A percentile compares a stretch with the other conserved stretches of the same genome.
These are phyloP conservation scores for Mucor indicus DNA, from an alignment of 371 early-diverging fungal species.

Conservation along the genomic window DNA sequence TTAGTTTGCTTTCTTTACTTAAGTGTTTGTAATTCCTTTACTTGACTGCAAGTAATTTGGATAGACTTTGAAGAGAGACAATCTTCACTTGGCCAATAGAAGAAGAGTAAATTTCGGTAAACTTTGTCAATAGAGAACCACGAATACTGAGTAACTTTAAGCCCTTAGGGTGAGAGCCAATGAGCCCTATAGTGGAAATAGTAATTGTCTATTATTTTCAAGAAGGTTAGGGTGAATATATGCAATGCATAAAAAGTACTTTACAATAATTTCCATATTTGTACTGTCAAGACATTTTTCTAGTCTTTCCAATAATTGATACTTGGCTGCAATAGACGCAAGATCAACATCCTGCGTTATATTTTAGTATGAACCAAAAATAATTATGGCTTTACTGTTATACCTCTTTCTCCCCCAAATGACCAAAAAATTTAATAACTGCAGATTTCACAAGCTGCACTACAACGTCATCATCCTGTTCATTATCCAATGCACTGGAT, in stretches of 20 bases:
- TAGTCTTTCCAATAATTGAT: slow-evolving; percentile 25
- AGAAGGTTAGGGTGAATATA: background rate
- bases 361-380: no score
- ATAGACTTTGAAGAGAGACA: slow-evolving; percentile 35
- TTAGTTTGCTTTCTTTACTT: background rate
- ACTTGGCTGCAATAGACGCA: slow-evolving; percentile 23
- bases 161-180: slow-evolving; percentile 34
- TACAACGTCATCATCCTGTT: slow-evolving; percentile 30
- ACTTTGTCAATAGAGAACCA: slow-evolving; percentile 9
- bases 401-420: slow-evolving; percentile 30
- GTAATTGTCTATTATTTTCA: slow-evolving; percentile 29
- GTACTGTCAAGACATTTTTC: slow-evolving; percentile 23
- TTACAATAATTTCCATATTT: slow-evolving; percentile 38
- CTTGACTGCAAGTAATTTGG: slow-evolving; percentile 42
- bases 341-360: slow-evolving; percentile 24
- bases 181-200: slow-evolving; percentile 34
- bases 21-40: slow-evolving; percentile 8
- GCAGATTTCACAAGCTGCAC: slow-evolving; percentile 35
- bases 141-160: slow-evolving; percentile 17
- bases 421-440: slow-evolving; percentile 44
- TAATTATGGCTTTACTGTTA: background rate
- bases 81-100: slow-evolving; percentile 35
- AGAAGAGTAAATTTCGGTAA: slow-evolving; percentile 18
- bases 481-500: slow-evolving; percentile 20
- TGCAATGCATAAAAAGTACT: background rate